These are phyloP conservation scores for Talaromyces adpressus DNA, from an alignment of 495 filamentous ascomycete species.

Conservation along the genomic window DNA sequence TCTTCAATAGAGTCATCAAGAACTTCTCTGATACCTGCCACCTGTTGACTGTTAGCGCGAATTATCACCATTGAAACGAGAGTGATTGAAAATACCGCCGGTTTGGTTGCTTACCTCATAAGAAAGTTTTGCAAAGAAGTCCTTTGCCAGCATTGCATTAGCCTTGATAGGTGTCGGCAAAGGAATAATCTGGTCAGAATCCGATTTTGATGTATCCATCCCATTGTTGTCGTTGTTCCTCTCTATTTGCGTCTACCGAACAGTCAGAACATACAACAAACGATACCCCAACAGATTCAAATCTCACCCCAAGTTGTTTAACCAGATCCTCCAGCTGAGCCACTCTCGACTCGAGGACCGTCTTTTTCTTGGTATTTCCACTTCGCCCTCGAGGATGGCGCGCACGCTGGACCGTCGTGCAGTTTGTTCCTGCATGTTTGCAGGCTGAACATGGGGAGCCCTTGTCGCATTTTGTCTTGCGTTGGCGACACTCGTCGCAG, in stretches of 20 bases:
- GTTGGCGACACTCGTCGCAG: slow-evolving; percentile 50
- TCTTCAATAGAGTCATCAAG: background rate
- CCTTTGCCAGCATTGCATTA: background rate
- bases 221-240: background rate
- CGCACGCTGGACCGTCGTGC: slow-evolving; percentile 39
- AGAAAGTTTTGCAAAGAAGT: background rate
- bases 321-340: background rate
- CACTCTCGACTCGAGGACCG: background rate
- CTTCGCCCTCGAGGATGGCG: slow-evolving; percentile 34
- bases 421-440: slow-evolving; percentile 50
- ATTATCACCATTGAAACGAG: background rate
- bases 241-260: background rate
- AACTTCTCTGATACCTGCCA: background rate
- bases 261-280: background rate
- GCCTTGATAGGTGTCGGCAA: background rate
- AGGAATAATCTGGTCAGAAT: background rate
- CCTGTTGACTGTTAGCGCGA: background rate
- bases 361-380: slow-evolving; percentile 19
- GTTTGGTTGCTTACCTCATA: background rate
- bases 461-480: slow-evolving; percentile 80
- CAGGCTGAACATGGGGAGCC: slow-evolving; percentile 66
- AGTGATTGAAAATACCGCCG: background rate
- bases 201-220: background rate
- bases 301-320: background rate
- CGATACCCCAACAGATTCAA: background rate